A percentile compares a stretch with the other conserved stretches of the same genome.
Evolutionary conservation across 2,329 filamentous ascomycete species (phyloP).

Genomic region (Xylaria sp.): DNA sequence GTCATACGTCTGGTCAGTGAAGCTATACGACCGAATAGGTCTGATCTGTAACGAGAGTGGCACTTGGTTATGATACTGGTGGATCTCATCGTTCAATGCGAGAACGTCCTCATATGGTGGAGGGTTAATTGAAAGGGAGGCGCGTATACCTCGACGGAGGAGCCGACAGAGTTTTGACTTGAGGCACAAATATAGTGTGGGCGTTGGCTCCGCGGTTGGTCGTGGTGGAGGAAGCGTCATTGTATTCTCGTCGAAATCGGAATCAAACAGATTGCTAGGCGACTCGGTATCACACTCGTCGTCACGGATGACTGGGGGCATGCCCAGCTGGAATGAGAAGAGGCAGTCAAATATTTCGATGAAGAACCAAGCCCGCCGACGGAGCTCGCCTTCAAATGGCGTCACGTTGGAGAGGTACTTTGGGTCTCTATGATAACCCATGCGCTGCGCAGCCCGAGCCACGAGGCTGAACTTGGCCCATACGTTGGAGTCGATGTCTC

Average conservation of each 20-base stretch:
- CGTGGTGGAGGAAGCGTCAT: constrained; percentile 46
- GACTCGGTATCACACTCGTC: constrained; percentile 49
- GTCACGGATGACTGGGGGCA: constrained; percentile 53
- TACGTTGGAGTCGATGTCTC: constrained; percentile 47
- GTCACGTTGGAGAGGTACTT: constrained; percentile 46
- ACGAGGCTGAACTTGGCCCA: constrained; percentile 53
- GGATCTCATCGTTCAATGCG: constrained; percentile 45
- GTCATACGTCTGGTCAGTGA: constrained; percentile 47
- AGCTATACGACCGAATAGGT: constrained; percentile 46
- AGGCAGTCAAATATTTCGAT: constrained; percentile 51
- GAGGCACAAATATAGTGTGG: constrained; percentile 46
- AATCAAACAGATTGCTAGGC: constrained; percentile 51
- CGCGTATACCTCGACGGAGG: constrained; percentile 47
- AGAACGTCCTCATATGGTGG: constrained; percentile 43
- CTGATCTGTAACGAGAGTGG: constrained; percentile 46
- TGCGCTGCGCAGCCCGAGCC: constrained; percentile 52
- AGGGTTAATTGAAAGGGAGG: constrained; percentile 43
- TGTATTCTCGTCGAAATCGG: constrained; percentile 54
- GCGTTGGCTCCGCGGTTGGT: constrained; percentile 46
- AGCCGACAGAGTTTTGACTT: constrained; percentile 49
- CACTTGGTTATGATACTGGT: constrained; percentile 41
- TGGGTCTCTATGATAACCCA: constrained; percentile 56
- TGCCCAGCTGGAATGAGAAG: constrained; percentile 55
- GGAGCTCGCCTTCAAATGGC: constrained; percentile 55
- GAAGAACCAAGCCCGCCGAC: constrained; percentile 52